These are phyloP conservation scores for Terfezia boudieri DNA, from an alignment of 495 filamentous ascomycete species.

Conservation along the genomic window DNA sequence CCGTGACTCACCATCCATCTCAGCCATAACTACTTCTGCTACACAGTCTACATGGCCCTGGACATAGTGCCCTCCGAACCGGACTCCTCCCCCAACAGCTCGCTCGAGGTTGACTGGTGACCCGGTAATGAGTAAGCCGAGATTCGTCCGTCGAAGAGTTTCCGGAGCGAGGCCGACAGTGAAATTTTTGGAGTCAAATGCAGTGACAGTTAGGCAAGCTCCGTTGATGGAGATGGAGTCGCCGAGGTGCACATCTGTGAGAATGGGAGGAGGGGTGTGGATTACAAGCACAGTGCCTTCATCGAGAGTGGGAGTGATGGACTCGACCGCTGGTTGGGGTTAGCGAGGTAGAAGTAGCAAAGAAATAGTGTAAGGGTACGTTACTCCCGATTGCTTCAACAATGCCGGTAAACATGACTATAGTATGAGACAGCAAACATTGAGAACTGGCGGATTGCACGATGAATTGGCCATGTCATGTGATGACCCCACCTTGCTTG, in stretches of 20 bases:
- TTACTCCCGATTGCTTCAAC: slow-evolving; percentile 85
- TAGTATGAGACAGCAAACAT: not conserved
- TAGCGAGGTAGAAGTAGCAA: slow-evolving; percentile 10
- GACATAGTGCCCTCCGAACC: slow-evolving; percentile 69
- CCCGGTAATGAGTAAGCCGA: slow-evolving; percentile 29
- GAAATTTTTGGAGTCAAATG: slow-evolving; percentile 34
- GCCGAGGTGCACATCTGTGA: slow-evolving; percentile 62
- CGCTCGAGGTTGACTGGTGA: slow-evolving; percentile 73
- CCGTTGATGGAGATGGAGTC: slow-evolving; percentile 90
- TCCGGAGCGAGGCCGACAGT: slow-evolving; percentile 90
- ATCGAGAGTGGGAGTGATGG: slow-evolving; percentile 35
- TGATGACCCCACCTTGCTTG: no score
- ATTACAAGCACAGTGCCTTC: slow-evolving; percentile 73
- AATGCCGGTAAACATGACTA: slow-evolving; percentile 81
- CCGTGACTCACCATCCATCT: slow-evolving; percentile 66
- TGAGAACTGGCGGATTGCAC: no score
- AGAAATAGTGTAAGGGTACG: not conserved
- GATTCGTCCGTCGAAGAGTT: slow-evolving; percentile 87
- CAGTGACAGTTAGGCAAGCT: slow-evolving; percentile 79
- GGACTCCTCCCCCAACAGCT: slow-evolving; percentile 65
- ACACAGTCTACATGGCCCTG: slow-evolving; percentile 91
- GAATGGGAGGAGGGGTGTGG: slow-evolving; percentile 32
- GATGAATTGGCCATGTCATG: no score
- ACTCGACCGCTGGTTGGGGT: slow-evolving; percentile 65
- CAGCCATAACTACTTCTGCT: slow-evolving; percentile 43